Evolutionary conservation across 768 basidiomycete species (phyloP), one percentile per base, ranked within the genome.

Genomic region (Pulveroboletus sp.): DNA sequence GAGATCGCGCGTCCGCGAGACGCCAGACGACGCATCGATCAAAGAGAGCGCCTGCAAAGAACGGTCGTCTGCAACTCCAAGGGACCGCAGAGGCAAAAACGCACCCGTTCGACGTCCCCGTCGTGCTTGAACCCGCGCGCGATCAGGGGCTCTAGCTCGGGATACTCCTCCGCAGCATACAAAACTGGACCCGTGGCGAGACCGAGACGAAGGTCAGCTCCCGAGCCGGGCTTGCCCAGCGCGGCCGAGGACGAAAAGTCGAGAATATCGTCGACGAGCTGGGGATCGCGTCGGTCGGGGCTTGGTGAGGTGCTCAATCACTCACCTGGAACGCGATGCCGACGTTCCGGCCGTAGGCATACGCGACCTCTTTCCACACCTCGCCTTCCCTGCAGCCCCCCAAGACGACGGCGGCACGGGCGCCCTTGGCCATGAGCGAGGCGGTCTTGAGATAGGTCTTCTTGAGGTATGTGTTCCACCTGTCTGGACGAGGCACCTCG

Each of bases 401-500:
- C 1, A 97, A 74, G n/a, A 93, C 81, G 19, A 90, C 90, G 2
- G 89, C 82, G 20, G 88, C 86, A 19, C 93, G 77, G 5, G 87
- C 83, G 16, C 81, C 82, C 70, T 95, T 95, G 2, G 92, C 92
- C 78, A 95, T 86, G 57, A 96, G 68, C 64, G 86, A 89, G 12
- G 93, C 93, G 12, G 90, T 90, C 73, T 93, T 94, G 50, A 95
- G 73, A 67, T 97, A 95, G 12, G 90, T 93, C 72, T 95, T 96
- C 60, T 87, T 82, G 63, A 95, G 76, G 70, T 96, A 97, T 14
- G 80, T 65, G 34, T 76, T 77, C 87, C 89, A 91, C 52, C 79
- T 78, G 14, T 80, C 79, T 19, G 60, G 19, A 16, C 14, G 61
- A 61, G 56, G 64, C 69, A 65, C 17, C 55, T 57, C 55, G 53